Base-by-base conservation (phyloP, 1,139 yeast species). In the Suhomyces choctaworum region DNA sequence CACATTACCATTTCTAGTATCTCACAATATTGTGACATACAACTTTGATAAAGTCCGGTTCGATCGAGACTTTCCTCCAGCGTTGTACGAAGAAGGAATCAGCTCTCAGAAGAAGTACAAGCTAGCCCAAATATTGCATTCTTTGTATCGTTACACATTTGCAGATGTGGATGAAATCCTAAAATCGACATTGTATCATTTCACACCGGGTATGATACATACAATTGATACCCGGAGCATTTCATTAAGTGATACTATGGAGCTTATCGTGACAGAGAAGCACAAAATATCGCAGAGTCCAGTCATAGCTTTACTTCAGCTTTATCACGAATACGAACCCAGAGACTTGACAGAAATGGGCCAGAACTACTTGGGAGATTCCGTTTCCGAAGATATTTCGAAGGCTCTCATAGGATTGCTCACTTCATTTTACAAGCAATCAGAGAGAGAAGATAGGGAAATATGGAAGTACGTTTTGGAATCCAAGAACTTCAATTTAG, bases 401-500 rank as follows among this genome's bases (percentile, higher is more conserved):
- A 37, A 39, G 22, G 28, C 46, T 6, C 32, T 45, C 11, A 27
- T 42, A 5, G 17, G 29, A 9, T 39, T 54, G 14, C 40, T 52
- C 27, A 31, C 41, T 13, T 27, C 24, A 8, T 47, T 43, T 28
- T 50, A 47, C 32, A 27, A 29, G 27, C 30, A 31, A 29, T 10
- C 43, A 32, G 31, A 32, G 33, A 13, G 28, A 17, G 34, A 37
- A 8, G 46, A 46, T 26, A 30, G 35, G 14, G 49, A 44, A 10
- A 37, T 56, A 16, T 55, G 61, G 61, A 35, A 37, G 9, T 50
- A 43, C 27, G 44, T 56, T 4, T 44, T 49, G 20, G 48, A 44
- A 21, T 37, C 47, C 26, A 51, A 50, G 36, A 50, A 50, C 34
- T 40, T 38, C 25, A 40, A 40, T 16, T 42, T 54, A 29, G 53